Evolutionary conservation across 345 rosid species (phyloP), one percentile per base, ranked within the genome.

Genomic region (Eucalyptus shirleyi): DNA sequence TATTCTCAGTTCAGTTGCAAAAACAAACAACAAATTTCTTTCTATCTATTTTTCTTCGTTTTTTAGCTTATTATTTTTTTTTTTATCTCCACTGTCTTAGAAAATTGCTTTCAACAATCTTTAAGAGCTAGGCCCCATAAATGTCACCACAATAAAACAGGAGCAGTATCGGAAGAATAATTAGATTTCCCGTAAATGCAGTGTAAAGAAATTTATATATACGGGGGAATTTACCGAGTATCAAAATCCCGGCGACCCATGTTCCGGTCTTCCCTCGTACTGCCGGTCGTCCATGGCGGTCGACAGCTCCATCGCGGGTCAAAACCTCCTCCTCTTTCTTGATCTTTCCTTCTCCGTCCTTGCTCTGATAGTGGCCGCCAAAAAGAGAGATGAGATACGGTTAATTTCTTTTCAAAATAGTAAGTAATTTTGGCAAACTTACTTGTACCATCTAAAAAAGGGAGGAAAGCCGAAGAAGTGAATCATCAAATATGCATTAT

Each of bases 221-320:
- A 18, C 37, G 45, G 18, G 59, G 30, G 26, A 40, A 49, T 88
- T 88, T 93, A 98, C 99, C 96, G 9, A 98, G 95, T 45, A 98
- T 93, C 91, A 98, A 94, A 86, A 90, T 93, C 47, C 97, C 99
- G 34, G 98, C 93, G 85, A 93, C 88, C 99, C 99, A 98, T n/a
- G 93, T 93, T 65, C 99, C 99, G 28, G 99, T 93, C 90, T 87
- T 96, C 3, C 91, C 88, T 90, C 94, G 90, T 86, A 95, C 90
- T 28, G 99, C 99, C 6, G 98, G 96, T 34, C 91, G 92, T 18
- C 98, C 98, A 28, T 92, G 94, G 91, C 97, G 94, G 93, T 98
- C 99, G 51, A 96, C 96, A 23, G 96, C 81, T 88, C 99, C 98
- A 89, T 98, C 99, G 24, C 92, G 91, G 30, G 99, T 94, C 88